Conservation (phyloP, 2,329 filamentous ascomycete species). For the Xylariaceae sp. region DNA sequence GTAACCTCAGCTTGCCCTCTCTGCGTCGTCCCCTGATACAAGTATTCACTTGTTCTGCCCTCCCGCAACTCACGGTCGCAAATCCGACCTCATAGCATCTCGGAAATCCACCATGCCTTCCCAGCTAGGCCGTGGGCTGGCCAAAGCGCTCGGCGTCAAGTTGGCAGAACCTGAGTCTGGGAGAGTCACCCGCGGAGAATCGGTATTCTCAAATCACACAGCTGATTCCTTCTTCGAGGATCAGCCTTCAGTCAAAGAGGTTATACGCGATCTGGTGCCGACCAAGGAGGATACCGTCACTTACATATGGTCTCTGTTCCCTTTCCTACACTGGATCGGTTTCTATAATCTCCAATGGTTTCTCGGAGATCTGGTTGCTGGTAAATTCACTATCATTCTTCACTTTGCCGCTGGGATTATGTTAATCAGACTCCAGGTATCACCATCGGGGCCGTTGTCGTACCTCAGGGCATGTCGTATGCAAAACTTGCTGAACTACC, state of each 20-base stretch:
- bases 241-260: constrained; percentile 72
- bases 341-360: constrained; percentile 91
- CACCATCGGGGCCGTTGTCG: constrained; percentile 64
- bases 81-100: neutral
- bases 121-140: constrained; percentile 64
- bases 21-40: too few species aligned
- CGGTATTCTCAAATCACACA: constrained; percentile 68
- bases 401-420: constrained; percentile 14
- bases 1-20: too few species aligned
- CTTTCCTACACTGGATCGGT: constrained; percentile 83
- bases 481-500: constrained; percentile 76
- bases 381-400: constrained; percentile 40
- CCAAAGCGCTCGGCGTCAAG: constrained; percentile 80
- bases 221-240: constrained; percentile 79
- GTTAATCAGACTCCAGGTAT: constrained; percentile 33
- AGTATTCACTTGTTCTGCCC: too few species aligned
- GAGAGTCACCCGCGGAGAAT: constrained; percentile 71
- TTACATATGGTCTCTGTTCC: constrained; percentile 74
- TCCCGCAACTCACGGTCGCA: neutral
- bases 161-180: constrained; percentile 65
- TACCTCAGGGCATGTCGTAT: constrained; percentile 98
- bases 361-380: constrained; percentile 82
- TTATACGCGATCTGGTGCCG: constrained; percentile 63
- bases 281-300: constrained; percentile 45
- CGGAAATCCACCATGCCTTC: constrained; percentile 32